Percentiles rank a stretch among this genome's conserved stretches.
phyloP scores from a whole-genome alignment of 148 eudicot species.

The Spergularia bocconei region DNA sequence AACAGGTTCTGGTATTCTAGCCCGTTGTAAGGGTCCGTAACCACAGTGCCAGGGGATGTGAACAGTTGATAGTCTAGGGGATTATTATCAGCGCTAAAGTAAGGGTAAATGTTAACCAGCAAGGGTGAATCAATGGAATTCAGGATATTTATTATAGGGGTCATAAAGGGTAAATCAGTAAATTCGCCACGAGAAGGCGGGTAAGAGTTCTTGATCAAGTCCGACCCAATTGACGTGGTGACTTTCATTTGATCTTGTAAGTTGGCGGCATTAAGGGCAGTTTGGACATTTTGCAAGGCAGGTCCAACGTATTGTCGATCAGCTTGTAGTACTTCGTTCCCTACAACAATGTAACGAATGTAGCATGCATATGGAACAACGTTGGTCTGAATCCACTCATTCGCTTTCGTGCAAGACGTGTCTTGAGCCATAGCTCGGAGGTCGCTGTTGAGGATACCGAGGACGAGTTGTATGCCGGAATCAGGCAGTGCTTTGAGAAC shows the following conservation, averaged over 20 bases:
- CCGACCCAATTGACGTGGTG: conserved; percentile 24
- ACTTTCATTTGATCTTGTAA: conserved; percentile 25
- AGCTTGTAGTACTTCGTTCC: conserved; percentile 2
- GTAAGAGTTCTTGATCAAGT: conserved; percentile 1
- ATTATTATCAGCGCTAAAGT: not conserved
- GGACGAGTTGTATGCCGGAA: conserved; percentile 24
- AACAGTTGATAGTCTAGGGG: conserved; percentile 27
- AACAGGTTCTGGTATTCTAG: conserved; percentile 28
- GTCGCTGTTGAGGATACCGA: conserved; percentile 17
- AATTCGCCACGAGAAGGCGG: conserved; percentile 10
- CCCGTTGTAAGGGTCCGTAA: conserved; percentile 22
- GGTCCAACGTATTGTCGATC: conserved; percentile 3
- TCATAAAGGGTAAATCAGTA: not conserved
- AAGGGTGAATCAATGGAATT: not conserved
- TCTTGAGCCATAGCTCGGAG: conserved; percentile 17
- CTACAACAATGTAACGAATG: not conserved
- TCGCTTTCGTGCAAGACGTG: conserved; percentile 10
- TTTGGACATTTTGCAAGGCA: conserved; percentile 11
- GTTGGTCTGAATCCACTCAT: not conserved
- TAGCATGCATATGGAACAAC: conserved; percentile 6
- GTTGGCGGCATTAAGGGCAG: conserved; percentile 17
- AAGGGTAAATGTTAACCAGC: conserved; percentile 8
- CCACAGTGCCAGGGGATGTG: not conserved
- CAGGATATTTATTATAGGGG: not conserved
- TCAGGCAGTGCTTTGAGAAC: conserved; percentile 28